Base-by-base conservation (phyloP, 1,139 yeast species). In the Pichia sp. region DNA sequence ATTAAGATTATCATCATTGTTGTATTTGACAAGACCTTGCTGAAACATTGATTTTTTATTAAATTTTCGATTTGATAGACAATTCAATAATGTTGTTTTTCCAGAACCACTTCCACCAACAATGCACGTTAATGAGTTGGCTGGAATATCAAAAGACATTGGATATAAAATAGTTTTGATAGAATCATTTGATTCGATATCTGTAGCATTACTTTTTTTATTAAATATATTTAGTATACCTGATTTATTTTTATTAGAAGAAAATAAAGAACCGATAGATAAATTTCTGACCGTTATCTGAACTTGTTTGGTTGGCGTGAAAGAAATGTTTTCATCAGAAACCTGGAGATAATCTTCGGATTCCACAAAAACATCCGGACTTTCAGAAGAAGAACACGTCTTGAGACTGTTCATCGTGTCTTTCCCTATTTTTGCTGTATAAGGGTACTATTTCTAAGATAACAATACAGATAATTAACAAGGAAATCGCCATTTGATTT, bases 71-170 rank as follows among this genome's bases (percentile, higher is more conserved):
- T 78, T 73, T 0, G 95, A 86, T 45, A 87, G 61, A 1, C 79
- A 76, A 53, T 87, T 86, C 26, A 87, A 65, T 31, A 87, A 59
- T 0, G 95, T 84, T 0, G 95, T 87, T 56, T 87, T 87, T 5
- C 95, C 95, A 6, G 88, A 77, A 0, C 95, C 95, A 0, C 93
- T 80, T 0, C 93, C 89, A 3, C 94, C 94, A 66, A 83, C 73
- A 23, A 84, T 80, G 5, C 91, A 91, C 63, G 81, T 70, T 49
- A 74, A 62, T 36, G 71, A 66, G 30, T 75, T 78, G 2, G 68
- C 53, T 0, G 74, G 71, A 10, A 82, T 65, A 40, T 76, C 76
- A 47, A 81, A 72, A 3, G 80, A 72, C 29, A 81, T 64, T 41
- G 74, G 55, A 23, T 67, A 54, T 8, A 72, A 55, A 20, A 72